A percentile compares a stretch with the other conserved stretches of the same genome.
Evolutionary conservation across 208 protist species (phyloP).

Genomic region (Trypanosoma boissoni): DNA sequence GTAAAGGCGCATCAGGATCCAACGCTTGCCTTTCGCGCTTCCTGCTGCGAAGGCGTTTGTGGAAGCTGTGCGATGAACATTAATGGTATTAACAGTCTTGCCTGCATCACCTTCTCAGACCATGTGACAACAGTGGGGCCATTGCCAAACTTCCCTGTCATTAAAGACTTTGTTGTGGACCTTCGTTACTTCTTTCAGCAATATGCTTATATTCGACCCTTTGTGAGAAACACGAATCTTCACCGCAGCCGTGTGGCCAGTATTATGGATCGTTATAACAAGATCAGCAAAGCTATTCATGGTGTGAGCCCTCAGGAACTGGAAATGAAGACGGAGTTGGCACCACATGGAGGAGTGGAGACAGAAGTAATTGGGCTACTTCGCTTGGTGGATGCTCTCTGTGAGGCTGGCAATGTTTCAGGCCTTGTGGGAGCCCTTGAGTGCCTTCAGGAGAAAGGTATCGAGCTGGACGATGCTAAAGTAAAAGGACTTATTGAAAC

Average conservation of each 20-base stretch:
- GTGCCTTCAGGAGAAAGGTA: constrained; percentile 45
- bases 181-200: constrained; percentile 91
- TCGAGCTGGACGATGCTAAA: constrained; percentile 40
- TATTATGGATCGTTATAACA: constrained; percentile 79
- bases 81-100: constrained; percentile 92
- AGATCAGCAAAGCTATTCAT: constrained; percentile 52
- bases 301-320: constrained; percentile 50
- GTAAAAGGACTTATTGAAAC: constrained; percentile 62
- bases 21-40: constrained; percentile 86
- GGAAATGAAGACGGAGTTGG: constrained; percentile 17
- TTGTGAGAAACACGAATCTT: constrained; percentile 85
- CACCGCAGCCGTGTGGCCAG: constrained; percentile 73
- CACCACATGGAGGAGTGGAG: constrained; percentile 3
- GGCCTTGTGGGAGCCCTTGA: constrained; percentile 52
- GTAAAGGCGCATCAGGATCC: constrained; percentile 92
- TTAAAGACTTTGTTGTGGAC: constrained; percentile 91
- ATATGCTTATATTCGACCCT: constrained; percentile 89
- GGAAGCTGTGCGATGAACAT: constrained; percentile 95
- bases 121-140: constrained; percentile 82
- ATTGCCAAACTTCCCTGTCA: constrained; percentile 89
- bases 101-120: constrained; percentile 87
- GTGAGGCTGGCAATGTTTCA: constrained; percentile 63
- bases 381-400: constrained; percentile 57
- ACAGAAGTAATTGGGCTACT: constrained; percentile 44
- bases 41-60: constrained; percentile 91